These are phyloP conservation scores for Suillus occidentalis DNA, from an alignment of 768 basidiomycete species.

Conservation along the genomic window DNA sequence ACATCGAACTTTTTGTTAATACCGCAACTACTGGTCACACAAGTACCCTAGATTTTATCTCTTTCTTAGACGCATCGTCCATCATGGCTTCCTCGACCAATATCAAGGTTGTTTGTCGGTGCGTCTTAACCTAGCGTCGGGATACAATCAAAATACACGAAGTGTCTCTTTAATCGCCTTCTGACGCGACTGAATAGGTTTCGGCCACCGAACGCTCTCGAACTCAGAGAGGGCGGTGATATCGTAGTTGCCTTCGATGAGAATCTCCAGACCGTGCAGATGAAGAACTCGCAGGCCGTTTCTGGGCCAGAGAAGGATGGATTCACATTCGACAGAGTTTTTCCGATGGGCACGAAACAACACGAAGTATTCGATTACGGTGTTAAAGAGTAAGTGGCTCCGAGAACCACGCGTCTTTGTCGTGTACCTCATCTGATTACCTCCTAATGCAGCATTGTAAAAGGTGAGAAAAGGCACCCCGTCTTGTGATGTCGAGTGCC, in stretches of 20 bases:
- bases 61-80: slow-evolving; percentile 28
- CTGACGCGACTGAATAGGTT: slow-evolving; percentile 53
- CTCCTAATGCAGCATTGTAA: slow-evolving; percentile 67
- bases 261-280: slow-evolving; percentile 77
- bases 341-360: slow-evolving; percentile 89
- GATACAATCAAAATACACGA: slow-evolving; percentile 9
- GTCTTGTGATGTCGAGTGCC: neutral
- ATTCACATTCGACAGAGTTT: slow-evolving; percentile 96
- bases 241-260: slow-evolving; percentile 89
- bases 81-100: slow-evolving; percentile 79
- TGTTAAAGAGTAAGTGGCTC: slow-evolving; percentile 81
- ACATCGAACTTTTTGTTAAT: slow-evolving; percentile 11
- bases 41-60: slow-evolving; percentile 15
- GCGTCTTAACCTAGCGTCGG: slow-evolving; percentile 33
- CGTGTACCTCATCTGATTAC: slow-evolving; percentile 18
- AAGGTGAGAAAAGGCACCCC: slow-evolving; percentile 50
- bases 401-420: slow-evolving; percentile 8
- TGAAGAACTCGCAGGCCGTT: slow-evolving; percentile 67
- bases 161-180: slow-evolving; percentile 10
- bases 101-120: slow-evolving; percentile 99
- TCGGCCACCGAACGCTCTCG: slow-evolving; percentile 92
- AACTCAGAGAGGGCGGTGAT: slow-evolving; percentile 83
- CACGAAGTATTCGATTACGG: slow-evolving; percentile 98
- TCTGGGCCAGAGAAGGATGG: slow-evolving; percentile 94
- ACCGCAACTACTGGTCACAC: slow-evolving; percentile 18